Evolutionary conservation across 1,284 basidiomycete species (phyloP).

Genomic region (Hymenochaete sp.): DNA sequence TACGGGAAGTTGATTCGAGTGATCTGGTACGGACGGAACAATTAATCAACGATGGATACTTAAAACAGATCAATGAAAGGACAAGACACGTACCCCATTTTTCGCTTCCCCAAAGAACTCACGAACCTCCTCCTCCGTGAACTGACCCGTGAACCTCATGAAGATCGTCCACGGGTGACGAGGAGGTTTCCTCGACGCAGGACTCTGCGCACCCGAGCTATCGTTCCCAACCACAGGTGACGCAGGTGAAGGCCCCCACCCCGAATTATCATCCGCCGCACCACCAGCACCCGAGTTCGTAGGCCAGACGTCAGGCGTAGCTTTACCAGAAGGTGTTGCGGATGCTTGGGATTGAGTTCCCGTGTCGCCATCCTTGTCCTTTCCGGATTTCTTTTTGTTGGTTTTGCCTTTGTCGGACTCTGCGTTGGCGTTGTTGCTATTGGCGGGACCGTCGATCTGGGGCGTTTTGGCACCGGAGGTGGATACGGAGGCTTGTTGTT

Average conservation of each 20-base stretch:
- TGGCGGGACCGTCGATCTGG: slow-evolving; percentile 22
- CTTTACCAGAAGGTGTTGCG: slow-evolving; percentile 33
- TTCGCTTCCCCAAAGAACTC: slow-evolving; percentile 69
- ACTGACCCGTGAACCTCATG: slow-evolving; percentile 55
- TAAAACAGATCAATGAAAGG: slow-evolving; percentile 1
- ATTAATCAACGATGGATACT: neutral
- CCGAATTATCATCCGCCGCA: slow-evolving; percentile 23
- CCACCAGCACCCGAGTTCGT: too few relatives aligned
- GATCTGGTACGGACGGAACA: too few relatives aligned
- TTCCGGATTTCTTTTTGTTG: slow-evolving; percentile 46
- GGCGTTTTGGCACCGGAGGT: slow-evolving; percentile 29
- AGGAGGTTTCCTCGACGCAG: slow-evolving; percentile 50
- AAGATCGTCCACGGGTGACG: slow-evolving; percentile 81
- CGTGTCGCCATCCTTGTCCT: slow-evolving; percentile 42
- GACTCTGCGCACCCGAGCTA: slow-evolving; percentile 52
- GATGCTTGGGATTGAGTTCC: slow-evolving; percentile 21
- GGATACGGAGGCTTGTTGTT: slow-evolving; percentile 25
- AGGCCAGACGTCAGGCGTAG: slow-evolving; percentile 34
- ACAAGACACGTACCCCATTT: slow-evolving; percentile 41
- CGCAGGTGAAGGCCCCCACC: slow-evolving; percentile 33
- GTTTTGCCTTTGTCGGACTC: slow-evolving; percentile 38
- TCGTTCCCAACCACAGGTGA: slow-evolving; percentile 46
- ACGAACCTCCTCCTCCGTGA: slow-evolving; percentile 60
- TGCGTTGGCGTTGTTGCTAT: slow-evolving; percentile 33
- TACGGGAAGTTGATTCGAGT: slow-evolving; percentile 60